Conservation (phyloP, 805 yeast species). For the Ogataea saltuana region DNA sequence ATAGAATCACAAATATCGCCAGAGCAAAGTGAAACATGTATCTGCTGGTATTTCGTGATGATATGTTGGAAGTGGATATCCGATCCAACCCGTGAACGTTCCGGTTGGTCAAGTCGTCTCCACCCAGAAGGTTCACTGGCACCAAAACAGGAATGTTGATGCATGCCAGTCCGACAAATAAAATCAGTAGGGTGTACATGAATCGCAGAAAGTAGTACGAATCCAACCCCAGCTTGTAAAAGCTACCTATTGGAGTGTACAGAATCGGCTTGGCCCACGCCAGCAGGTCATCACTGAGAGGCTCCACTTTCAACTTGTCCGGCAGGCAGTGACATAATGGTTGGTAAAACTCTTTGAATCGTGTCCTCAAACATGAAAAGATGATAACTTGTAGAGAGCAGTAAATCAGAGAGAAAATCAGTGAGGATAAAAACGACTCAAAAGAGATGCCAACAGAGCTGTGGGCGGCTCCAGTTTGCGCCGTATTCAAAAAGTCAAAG, state of each 20-base stretch:
- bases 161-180: slow-evolving; percentile 54
- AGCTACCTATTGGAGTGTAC: slow-evolving; percentile 41
- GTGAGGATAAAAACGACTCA: slow-evolving; percentile 54
- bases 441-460: slow-evolving; percentile 54
- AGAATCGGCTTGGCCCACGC: slow-evolving; percentile 55
- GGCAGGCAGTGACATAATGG: slow-evolving; percentile 52
- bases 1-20: slow-evolving; percentile 52
- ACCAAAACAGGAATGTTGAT: slow-evolving; percentile 59
- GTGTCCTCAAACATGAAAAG: slow-evolving; percentile 41
- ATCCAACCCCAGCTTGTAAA: slow-evolving; percentile 62
- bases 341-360: slow-evolving; percentile 50
- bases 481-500: slow-evolving; percentile 25
- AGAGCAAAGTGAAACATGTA: slow-evolving; percentile 65
- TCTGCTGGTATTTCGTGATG: slow-evolving; percentile 48
- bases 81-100: slow-evolving; percentile 56
- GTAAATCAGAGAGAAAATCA: slow-evolving; percentile 53
- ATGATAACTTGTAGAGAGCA: slow-evolving; percentile 52
- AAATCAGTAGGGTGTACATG: slow-evolving; percentile 48
- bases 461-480: slow-evolving; percentile 26
- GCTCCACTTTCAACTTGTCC: slow-evolving; percentile 38
- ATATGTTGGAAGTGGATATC: slow-evolving; percentile 70
- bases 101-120: slow-evolving; percentile 16
- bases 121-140: slow-evolving; percentile 60
- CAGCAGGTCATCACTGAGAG: slow-evolving; percentile 45
- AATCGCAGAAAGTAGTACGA: slow-evolving; percentile 73